Evolutionary conservation across 805 yeast species (phyloP), one percentile per base, ranked within the genome.

Genomic region (Candida sonorensis): DNA sequence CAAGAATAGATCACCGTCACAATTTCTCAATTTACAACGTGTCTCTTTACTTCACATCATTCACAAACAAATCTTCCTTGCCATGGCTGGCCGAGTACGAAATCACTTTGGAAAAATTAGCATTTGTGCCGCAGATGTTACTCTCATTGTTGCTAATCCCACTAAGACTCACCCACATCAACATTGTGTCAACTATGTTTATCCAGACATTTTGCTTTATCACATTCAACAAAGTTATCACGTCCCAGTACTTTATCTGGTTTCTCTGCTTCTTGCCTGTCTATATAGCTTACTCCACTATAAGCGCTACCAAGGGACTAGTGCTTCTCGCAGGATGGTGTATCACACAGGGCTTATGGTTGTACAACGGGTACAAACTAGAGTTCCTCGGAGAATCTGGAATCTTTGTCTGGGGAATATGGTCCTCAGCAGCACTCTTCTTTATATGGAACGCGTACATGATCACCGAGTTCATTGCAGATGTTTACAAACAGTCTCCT

Each of bases 161-260:
- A 6, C 47, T 67, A 15, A 52, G 48, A 15, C 60, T 69, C 30
- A 68, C 42, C 13, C 33, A 30, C 66, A 10, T 59, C 60, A 33
- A 67, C 30, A 43, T 78, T 5, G 51, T 69, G 14, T 63, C 69
- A 29, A 66, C 81, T 3, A 49, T 81, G 40, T 88, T 90, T 40
- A 61, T 87, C 10, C 92, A 83, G 53, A 82, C 94, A 0, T 71
- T 81, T 46, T 66, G 77, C n/a, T 83, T 82, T 57, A 87, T 82
- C 12, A 64, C 84, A 1, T 81, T 72, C 57, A 82, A 82, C 59
- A 82, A 82, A 57, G 92, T 82, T 15, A 78, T 86, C 48, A 92
- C 98, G 0, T 85, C 96, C 1, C 98, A 92, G 61, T 92, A 92
- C 58, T 92, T 92, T 57, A 75, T 90, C 40, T 92, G 98, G 98